Evolutionary conservation across 805 yeast species (phyloP).

Genomic region (Vanderwaltozyma yarrowii): DNA sequence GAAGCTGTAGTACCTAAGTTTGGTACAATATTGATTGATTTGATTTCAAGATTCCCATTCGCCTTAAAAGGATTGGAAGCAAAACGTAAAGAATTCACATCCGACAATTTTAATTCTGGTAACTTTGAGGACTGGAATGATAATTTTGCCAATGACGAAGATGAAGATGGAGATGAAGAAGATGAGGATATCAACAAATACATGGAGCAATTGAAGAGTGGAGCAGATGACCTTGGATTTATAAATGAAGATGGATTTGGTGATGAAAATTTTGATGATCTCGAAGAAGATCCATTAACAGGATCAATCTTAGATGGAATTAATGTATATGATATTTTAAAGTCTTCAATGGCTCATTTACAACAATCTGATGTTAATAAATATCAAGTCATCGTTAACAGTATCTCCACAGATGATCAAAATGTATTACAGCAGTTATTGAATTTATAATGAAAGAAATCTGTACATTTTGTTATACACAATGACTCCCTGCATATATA

Average conservation of each 20-base stretch:
- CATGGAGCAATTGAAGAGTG: constrained; percentile 36
- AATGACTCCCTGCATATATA: background rate
- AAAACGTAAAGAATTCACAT: constrained; percentile 45
- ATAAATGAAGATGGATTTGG: constrained; percentile 26
- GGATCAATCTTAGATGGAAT: constrained; percentile 70
- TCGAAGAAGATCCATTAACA: constrained; percentile 72
- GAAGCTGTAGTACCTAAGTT: constrained; percentile 35
- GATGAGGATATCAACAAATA: constrained; percentile 33
- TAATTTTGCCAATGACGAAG: constrained; percentile 27
- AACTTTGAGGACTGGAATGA: constrained; percentile 23
- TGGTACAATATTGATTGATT: constrained; percentile 39
- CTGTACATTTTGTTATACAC: background rate
- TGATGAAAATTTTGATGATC: constrained; percentile 56
- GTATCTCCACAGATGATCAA: constrained; percentile 30
- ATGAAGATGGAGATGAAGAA: constrained; percentile 31
- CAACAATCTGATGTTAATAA: constrained; percentile 38
- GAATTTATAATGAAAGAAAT: background rate
- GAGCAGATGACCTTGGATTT: constrained; percentile 22
- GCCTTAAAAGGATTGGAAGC: constrained; percentile 61
- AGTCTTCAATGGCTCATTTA: constrained; percentile 40
- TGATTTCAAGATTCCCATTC: constrained; percentile 54
- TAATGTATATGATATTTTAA: constrained; percentile 60
- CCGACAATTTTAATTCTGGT: constrained; percentile 27
- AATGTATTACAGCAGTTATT: constrained; percentile 14
- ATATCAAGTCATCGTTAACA: constrained; percentile 41